phyloP scores from a whole-genome alignment of 169 alveolate genomes.

The Plasmodium gonderi region DNA sequence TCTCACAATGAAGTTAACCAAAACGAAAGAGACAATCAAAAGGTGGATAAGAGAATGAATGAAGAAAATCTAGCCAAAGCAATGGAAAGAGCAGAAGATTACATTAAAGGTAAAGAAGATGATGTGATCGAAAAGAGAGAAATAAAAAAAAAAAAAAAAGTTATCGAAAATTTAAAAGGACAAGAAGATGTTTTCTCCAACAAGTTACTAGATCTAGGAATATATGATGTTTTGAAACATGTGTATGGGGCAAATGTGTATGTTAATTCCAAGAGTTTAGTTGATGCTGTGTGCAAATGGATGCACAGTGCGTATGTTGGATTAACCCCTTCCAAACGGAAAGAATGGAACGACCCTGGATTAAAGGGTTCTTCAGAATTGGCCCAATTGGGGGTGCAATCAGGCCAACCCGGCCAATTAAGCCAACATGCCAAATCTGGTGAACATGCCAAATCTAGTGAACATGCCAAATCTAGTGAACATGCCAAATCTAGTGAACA shows the following conservation, averaged over 20 bases:
- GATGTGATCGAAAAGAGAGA: constrained; percentile 63
- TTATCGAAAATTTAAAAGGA: constrained; percentile 31
- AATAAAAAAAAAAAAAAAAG: constrained; percentile 36
- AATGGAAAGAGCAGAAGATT: constrained; percentile 28
- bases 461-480: background rate
- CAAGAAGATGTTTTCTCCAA: constrained; percentile 52
- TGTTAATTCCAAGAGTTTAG: constrained; percentile 31
- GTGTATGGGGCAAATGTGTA: constrained; percentile 20
- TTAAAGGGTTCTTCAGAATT: background rate
- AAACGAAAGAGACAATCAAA: background rate
- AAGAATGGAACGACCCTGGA: background rate
- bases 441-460: background rate
- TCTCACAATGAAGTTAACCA: background rate
- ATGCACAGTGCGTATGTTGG: constrained; percentile 27
- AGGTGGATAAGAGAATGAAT: background rate
- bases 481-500: background rate
- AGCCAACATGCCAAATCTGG: background rate
- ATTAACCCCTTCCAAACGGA: background rate
- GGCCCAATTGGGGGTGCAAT: background rate
- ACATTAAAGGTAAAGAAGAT: constrained; percentile 68
- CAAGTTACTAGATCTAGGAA: constrained; percentile 36
- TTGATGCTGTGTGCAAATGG: constrained; percentile 58
- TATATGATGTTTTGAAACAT: constrained; percentile 59
- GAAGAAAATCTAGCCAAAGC: constrained; percentile 26
- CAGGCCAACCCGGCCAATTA: background rate